Conservation (phyloP, 345 rosid genomes). For the Lepidium didymum region DNA sequence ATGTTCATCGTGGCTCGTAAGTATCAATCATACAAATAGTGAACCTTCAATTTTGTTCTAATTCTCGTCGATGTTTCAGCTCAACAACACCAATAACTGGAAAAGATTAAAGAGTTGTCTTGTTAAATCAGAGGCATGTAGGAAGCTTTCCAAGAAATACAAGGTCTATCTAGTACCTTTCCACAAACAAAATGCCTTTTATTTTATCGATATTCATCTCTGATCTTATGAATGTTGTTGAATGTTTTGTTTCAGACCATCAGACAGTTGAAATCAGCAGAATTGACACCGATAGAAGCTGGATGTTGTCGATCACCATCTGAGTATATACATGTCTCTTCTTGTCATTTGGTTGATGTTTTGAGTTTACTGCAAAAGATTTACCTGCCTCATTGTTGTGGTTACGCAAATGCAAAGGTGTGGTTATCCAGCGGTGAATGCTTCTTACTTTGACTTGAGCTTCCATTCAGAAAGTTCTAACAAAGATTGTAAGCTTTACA, state of each 20-base stretch:
- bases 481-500: slow-evolving; percentile 81
- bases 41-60: background rate
- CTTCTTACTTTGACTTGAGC: slow-evolving; percentile 77
- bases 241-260: slow-evolving; percentile 43
- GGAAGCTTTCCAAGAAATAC: slow-evolving; percentile 52
- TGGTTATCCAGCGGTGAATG: slow-evolving; percentile 76
- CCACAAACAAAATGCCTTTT: background rate
- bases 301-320: slow-evolving; percentile 96
- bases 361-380: background rate
- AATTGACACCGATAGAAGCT: slow-evolving; percentile 77
- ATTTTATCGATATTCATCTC: background rate
- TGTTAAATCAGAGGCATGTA: slow-evolving; percentile 77
- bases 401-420: slow-evolving; percentile 39
- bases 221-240: background rate
- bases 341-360: background rate
- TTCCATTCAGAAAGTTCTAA: slow-evolving; percentile 76
- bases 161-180: slow-evolving; percentile 44
- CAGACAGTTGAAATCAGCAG: slow-evolving; percentile 60
- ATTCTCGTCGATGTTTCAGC: slow-evolving; percentile 32
- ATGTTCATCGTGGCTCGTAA: background rate
- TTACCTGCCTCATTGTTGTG: background rate
- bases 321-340: slow-evolving; percentile 38
- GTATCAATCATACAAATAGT: background rate
- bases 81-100: slow-evolving; percentile 69
- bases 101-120: slow-evolving; percentile 78